phyloP scores from a whole-genome alignment of 164 flowering plant species.

The Macadamia integrifolia region DNA sequence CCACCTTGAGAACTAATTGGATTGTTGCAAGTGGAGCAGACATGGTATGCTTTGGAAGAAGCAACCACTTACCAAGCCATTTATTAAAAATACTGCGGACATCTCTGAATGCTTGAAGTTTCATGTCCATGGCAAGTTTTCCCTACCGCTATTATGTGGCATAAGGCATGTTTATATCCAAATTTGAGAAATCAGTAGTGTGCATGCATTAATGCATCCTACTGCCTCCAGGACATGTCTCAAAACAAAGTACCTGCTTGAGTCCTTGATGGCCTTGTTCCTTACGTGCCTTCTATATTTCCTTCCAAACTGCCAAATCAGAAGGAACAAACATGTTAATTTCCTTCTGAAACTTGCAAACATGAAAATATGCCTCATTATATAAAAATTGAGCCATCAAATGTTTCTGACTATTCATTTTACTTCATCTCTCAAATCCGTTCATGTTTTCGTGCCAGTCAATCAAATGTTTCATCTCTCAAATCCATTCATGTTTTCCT shows the following conservation, averaged over 20 bases:
- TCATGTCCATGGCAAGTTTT: no score
- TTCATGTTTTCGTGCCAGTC: neutral
- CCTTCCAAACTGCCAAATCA: neutral
- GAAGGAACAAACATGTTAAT: neutral
- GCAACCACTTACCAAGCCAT: no score
- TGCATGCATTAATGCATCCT: neutral
- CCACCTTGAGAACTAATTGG: no score
- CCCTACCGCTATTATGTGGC: neutral
- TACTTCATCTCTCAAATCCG: neutral
- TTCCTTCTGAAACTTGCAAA: neutral
- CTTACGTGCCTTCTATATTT: neutral
- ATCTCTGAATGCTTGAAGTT: no score
- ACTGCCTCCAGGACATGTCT: neutral
- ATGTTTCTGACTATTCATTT: neutral
- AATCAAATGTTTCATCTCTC: neutral
- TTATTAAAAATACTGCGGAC: no score
- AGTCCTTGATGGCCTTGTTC: no score
- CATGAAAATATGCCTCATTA: no score
- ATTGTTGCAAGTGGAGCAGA: neutral
- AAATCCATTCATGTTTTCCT: no score
- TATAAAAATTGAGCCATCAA: no score
- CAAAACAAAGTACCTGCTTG: no score
- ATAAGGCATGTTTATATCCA: neutral
- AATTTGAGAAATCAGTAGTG: neutral
- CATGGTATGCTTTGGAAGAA: no score